Conservation (phyloP, 495 filamentous ascomycete species). For the Platismatia glauca region DNA sequence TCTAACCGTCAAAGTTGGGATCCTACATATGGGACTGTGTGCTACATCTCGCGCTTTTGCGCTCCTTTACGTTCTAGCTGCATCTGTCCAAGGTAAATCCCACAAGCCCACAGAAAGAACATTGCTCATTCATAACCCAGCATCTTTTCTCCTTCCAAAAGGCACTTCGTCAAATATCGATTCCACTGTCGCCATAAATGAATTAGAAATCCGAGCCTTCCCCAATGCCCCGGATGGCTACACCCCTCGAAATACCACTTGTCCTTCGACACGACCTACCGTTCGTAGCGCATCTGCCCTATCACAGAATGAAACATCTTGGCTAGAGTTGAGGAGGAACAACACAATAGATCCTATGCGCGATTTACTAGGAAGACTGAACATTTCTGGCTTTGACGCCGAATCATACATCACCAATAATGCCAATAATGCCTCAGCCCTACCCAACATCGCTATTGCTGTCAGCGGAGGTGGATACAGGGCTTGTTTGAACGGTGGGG, state of each 20-base stretch:
- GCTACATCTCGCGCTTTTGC: not conserved
- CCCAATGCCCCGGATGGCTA: slow-evolving; percentile 44
- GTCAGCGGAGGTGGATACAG: slow-evolving; percentile 69
- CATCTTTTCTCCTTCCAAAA: not conserved
- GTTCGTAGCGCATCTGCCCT: slow-evolving; percentile 48
- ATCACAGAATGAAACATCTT: slow-evolving; percentile 59
- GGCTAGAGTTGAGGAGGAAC: slow-evolving; percentile 47
- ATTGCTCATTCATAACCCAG: not conserved
- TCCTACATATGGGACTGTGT: not conserved
- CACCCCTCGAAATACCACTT: slow-evolving; percentile 33
- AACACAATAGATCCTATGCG: slow-evolving; percentile 59
- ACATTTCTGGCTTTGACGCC: slow-evolving; percentile 70
- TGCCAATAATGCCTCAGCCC: slow-evolving; percentile 45
- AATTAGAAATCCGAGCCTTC: slow-evolving; percentile 26
- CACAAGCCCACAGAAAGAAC: not conserved
- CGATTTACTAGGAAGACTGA: slow-evolving; percentile 61
- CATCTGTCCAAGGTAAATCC: slow-evolving; percentile 6
- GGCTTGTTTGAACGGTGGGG: slow-evolving; percentile 82
- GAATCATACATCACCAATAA: slow-evolving; percentile 54
- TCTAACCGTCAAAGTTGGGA: no score
- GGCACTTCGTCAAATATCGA: not conserved
- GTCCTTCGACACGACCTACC: slow-evolving; percentile 39
- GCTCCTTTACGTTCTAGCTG: not conserved
- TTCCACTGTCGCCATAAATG: not conserved
- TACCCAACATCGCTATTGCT: slow-evolving; percentile 53